Evolutionary conservation across 768 basidiomycete genomes (phyloP).

Genomic region (Serpula lacrymans): DNA sequence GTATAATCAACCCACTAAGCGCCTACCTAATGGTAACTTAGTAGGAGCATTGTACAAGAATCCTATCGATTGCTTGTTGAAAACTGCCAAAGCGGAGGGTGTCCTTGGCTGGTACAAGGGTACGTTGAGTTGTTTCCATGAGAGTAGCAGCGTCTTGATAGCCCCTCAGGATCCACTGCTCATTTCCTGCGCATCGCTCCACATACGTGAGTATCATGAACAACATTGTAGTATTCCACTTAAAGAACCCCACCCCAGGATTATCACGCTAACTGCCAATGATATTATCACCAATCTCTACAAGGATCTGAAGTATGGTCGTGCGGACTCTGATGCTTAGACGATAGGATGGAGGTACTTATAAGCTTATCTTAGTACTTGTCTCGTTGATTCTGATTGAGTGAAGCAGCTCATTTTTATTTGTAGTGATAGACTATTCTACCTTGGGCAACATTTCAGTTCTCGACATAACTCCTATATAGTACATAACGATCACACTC

Average conservation of each 20-base stretch:
- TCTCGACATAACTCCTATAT: too few species aligned
- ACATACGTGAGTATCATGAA: slow-evolving; percentile 68
- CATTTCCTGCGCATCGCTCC: slow-evolving; percentile 92
- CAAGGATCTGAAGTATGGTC: slow-evolving; percentile 34
- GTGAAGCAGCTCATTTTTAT: too few species aligned
- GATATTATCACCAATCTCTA: slow-evolving; percentile 72
- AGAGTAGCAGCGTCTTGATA: neutral
- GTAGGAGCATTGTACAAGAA: slow-evolving; percentile 83
- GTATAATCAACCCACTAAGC: slow-evolving; percentile 90
- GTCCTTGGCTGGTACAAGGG: slow-evolving; percentile 96
- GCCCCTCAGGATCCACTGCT: slow-evolving; percentile 75
- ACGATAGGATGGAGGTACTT: too few species aligned
- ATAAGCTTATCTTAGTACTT: too few species aligned
- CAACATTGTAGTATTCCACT: slow-evolving; percentile 4
- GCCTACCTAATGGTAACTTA: slow-evolving; percentile 64
- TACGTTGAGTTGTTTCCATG: slow-evolving; percentile 15
- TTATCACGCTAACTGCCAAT: slow-evolving; percentile 88
- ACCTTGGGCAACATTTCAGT: too few species aligned
- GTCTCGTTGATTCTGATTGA: too few species aligned
- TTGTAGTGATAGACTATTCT: too few species aligned
- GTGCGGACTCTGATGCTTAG: too few species aligned
- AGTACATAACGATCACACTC: too few species aligned
- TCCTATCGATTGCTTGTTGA: slow-evolving; percentile 95
- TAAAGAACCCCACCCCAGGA: slow-evolving; percentile 39
- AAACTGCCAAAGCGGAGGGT: slow-evolving; percentile 89